Evolutionary conservation across 192 early-diverging fungal genomes (phyloP), one percentile per base, ranked within the genome.

Genomic region (Umbelopsis sp.): DNA sequence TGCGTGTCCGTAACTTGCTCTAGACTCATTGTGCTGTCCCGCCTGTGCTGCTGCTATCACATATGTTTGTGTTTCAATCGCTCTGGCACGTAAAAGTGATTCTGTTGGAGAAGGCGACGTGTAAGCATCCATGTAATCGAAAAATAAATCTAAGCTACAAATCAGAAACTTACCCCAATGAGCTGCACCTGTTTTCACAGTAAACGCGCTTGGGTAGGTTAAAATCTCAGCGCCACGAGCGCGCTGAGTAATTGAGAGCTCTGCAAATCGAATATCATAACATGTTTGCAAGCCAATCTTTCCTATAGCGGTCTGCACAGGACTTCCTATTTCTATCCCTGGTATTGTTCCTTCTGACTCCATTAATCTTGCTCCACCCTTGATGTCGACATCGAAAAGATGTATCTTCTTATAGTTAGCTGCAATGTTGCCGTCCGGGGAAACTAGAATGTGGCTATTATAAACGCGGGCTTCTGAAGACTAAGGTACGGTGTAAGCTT

Each of bases 211-310:
- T 20, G 94, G 93, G 72, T 85, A 96, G 22, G 92, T 86, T 8
- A 96, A 76, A 22, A 95, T 80, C 44, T 96, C 87, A 6, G 91
- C 91, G 3, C 88, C 89, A 24, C 77, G 71, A 22, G 71, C 75
- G 6, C 89, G 77, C 49, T 90, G 83, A 0, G 62, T 68, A 54
- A 90, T 74, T 1, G 91, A 84, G 69, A 91, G 62, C 71, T 92
- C 91, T 0, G 94, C 87, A 72, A 96, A 96, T 45, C 94, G 84
- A 38, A 96, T 14, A 75, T 96, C 94, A 78, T 96, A 96, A 76
- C 94, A 96, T 9, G 88, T 84, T 7, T 86, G 75, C 12, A 89
- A 68, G 0, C 91, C 91, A 11, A 92, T 65, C 44, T 81, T 77
- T 9, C 89, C 90, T 14, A 90, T 49, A 1, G 90, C 88, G 2